Conservation (phyloP, 495 filamentous ascomycete genomes). For the Chaetomium fimeti region DNA sequence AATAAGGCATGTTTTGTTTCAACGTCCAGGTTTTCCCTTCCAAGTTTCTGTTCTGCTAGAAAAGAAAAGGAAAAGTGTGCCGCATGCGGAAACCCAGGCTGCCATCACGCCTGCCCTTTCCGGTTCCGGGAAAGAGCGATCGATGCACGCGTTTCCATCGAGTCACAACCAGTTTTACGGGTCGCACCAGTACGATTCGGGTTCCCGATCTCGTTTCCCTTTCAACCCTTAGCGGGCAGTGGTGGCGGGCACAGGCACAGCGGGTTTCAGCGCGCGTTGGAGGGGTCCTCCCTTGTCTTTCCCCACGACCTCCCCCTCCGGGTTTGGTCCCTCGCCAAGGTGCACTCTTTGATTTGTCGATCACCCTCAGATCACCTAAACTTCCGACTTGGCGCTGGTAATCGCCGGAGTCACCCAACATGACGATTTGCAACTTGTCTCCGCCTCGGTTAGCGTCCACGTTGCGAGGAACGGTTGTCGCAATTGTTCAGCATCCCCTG, state of each 20-base stretch:
- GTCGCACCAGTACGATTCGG: too few species aligned
- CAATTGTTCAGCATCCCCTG: not conserved
- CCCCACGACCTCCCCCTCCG: too few species aligned
- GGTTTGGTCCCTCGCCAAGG: too few species aligned
- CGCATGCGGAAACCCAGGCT: not conserved
- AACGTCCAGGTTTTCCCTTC: not conserved
- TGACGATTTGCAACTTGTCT: not conserved
- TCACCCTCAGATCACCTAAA: too few species aligned
- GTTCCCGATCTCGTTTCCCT: too few species aligned
- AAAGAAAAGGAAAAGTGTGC: not conserved
- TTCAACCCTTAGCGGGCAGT: too few species aligned
- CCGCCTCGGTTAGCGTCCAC: not conserved
- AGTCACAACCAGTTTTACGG: not conserved
- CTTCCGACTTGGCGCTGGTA: too few species aligned
- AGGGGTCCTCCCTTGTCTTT: too few species aligned
- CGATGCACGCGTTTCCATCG: too few species aligned
- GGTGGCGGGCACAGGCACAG: too few species aligned
- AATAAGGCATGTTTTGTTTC: not conserved
- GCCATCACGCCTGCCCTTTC: not conserved
- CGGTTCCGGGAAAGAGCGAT: not conserved
- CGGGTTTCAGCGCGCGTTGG: too few species aligned
- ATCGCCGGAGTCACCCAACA: not conserved
- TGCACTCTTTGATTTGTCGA: too few species aligned
- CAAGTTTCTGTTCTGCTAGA: not conserved
- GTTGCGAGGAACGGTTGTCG: not conserved